These are phyloP conservation scores for Phytophthora podocarpi DNA, from an alignment of 352 stramenopile genomes.

Conservation along the genomic window DNA sequence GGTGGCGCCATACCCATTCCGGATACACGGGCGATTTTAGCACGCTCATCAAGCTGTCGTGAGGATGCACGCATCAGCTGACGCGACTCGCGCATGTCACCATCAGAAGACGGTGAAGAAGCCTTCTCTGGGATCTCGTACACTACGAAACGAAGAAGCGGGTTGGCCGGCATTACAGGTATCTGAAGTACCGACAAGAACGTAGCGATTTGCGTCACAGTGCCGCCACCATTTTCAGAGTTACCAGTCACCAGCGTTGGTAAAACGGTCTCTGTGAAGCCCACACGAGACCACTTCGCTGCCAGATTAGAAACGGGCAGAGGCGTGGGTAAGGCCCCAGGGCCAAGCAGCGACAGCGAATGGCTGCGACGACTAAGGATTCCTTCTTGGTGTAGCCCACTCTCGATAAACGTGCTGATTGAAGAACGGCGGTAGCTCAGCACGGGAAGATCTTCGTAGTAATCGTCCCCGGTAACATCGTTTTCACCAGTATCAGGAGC, in stretches of 20 bases:
- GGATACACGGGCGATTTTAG: slow-evolving; percentile 55
- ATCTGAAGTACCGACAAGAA: slow-evolving; percentile 86
- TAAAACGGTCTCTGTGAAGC: slow-evolving; percentile 80
- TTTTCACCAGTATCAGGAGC: slow-evolving; percentile 46
- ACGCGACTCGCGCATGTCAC: slow-evolving; percentile 27
- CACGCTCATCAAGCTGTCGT: slow-evolving; percentile 63
- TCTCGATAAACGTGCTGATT: slow-evolving; percentile 79
- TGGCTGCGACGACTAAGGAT: slow-evolving; percentile 57
- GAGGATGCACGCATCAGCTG: slow-evolving; percentile 49
- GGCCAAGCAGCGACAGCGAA: slow-evolving; percentile 49
- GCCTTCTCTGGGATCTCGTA: slow-evolving; percentile 75
- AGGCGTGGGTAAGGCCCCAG: slow-evolving; percentile 29
- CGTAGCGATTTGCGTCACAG: slow-evolving; percentile 60
- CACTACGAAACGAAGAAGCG: slow-evolving; percentile 80
- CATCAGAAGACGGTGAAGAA: slow-evolving; percentile 27
- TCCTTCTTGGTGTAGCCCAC: slow-evolving; percentile 67
- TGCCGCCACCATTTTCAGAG: slow-evolving; percentile 21
- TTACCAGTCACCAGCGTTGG: slow-evolving; percentile 55
- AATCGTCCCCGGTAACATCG: slow-evolving; percentile 56
- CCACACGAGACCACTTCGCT: slow-evolving; percentile 69
- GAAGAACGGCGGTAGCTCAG: slow-evolving; percentile 61
- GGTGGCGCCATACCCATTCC: slow-evolving; percentile 62
- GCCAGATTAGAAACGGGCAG: slow-evolving; percentile 31
- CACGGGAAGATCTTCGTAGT: slow-evolving; percentile 53
- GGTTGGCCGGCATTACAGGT: slow-evolving; percentile 63